Base-by-base conservation (phyloP, 345 rosid species). In the Limnanthes douglasii region DNA sequence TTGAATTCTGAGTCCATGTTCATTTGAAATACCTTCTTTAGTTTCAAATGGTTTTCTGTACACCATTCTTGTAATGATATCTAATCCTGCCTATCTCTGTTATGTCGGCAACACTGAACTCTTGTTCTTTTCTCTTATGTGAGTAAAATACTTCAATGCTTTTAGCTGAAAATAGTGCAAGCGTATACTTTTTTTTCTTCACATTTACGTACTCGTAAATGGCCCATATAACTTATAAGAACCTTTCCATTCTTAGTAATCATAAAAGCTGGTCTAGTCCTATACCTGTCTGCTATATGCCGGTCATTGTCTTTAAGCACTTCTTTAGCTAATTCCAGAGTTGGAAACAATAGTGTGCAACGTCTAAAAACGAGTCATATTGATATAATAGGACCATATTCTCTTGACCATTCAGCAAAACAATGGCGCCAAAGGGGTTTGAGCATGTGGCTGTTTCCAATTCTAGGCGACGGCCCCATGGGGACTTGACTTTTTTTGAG, bases 181-280 rank as follows among this genome's bases (percentile, higher is more conserved):
- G 46, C 2, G 40, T 42, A 10, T 65, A 53, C 0, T 60, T 40
- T 42, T 57, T 69, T 34, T 53, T 60, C 2, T 57, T 53, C 11
- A 64, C 68, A 21, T 60, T 60, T 34, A 50, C 65, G 11, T 65
- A 60, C n/a, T 31, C 62, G 31, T 69, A 61, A 15, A 64, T 62
- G 0, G 68, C 61, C 68, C 75, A 60, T 18, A 64, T n/a, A n/a
- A n/a, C n/a, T n/a, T n/a, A n/a, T 42, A 15, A 64, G 71, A 25
- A 60, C 64, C 1, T 24, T 35, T 0, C 68, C 68, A 2, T 41
- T 18, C 18, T 51, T 51, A 41, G 39, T 24, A 35, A 37, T 23
- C 16, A 26, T 39, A 6, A 30, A 21, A 3, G 15, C 12, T 8
- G 39, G 4, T 10, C 5, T 30, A 18, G n/a, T 43, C 20, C 65